Evolutionary conservation across 2,329 filamentous ascomycete species (phyloP).

Genomic region (Diaporthe eres): DNA sequence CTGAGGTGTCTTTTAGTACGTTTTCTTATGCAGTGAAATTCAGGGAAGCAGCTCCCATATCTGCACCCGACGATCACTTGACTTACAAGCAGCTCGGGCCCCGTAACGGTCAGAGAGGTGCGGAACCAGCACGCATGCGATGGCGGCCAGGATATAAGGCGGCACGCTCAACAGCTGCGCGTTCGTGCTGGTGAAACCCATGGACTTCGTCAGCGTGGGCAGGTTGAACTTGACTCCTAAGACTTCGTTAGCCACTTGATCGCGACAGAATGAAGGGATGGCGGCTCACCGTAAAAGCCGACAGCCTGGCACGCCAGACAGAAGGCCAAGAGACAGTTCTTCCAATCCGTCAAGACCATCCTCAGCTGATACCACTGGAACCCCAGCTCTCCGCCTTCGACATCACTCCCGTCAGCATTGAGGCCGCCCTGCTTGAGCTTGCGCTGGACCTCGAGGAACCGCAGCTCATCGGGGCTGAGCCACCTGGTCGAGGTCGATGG

Average conservation of each 20-base stretch:
- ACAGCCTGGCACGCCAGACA: constrained; percentile 8
- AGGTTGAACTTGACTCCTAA: constrained; percentile 26
- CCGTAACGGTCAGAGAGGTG: constrained; percentile 17
- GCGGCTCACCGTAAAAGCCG: constrained; percentile 30
- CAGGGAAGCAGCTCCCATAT: background rate
- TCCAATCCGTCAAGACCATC: constrained; percentile 22
- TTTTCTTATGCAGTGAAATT: background rate
- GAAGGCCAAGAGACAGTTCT: background rate
- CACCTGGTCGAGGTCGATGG: constrained; percentile 22
- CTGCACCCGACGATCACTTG: background rate
- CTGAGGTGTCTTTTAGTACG: background rate
- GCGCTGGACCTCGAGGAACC: constrained; percentile 22
- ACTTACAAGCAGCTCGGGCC: constrained; percentile 1
- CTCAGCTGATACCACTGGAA: constrained; percentile 29
- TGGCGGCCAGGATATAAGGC: constrained; percentile 15
- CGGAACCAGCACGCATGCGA: constrained; percentile 3
- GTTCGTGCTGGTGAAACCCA: constrained; percentile 32
- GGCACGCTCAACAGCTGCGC: constrained; percentile 24
- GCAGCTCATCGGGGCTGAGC: constrained; percentile 18
- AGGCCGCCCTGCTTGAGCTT: constrained; percentile 31
- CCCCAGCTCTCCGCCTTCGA: constrained; percentile 9
- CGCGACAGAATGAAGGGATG: background rate
- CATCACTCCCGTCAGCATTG: constrained; percentile 10
- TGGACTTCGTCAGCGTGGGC: constrained; percentile 18
- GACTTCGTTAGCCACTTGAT: background rate